A percentile compares a stretch with the other conserved stretches of the same genome.
phyloP scores from a whole-genome alignment of 2,329 filamentous ascomycete genomes.

The Bipolaris oryzae region DNA sequence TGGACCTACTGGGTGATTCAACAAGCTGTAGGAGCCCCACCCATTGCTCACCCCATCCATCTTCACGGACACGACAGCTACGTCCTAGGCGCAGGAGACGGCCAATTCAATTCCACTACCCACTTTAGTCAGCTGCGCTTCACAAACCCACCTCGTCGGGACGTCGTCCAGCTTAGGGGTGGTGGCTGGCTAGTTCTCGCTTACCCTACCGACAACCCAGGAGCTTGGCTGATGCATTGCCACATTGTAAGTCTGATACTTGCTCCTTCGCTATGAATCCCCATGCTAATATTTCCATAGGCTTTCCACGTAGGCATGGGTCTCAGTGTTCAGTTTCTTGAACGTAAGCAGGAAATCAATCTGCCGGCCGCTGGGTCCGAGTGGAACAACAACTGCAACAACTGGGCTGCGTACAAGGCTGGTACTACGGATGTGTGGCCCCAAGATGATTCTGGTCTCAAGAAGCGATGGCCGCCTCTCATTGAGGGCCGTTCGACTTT shows the following conservation, averaged over 20 bases:
- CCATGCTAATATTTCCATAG: background rate
- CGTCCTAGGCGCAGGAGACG: conserved; percentile 44
- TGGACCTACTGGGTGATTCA: conserved; percentile 59
- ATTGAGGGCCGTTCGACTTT: conserved; percentile 1
- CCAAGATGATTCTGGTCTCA: conserved; percentile 51
- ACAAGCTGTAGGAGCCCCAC: conserved; percentile 41
- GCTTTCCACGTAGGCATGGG: conserved; percentile 40
- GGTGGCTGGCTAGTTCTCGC: conserved; percentile 56
- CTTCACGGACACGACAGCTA: conserved; percentile 38
- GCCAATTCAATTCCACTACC: conserved; percentile 16
- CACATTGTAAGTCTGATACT: conserved; percentile 25
- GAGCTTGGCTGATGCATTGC: conserved; percentile 46
- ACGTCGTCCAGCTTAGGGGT: conserved; percentile 40
- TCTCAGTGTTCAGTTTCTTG: conserved; percentile 34
- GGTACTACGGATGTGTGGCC: conserved; percentile 34
- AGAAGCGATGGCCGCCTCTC: conserved; percentile 37
- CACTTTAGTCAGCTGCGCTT: conserved; percentile 39
- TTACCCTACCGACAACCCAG: conserved; percentile 59
- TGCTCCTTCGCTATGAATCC: background rate
- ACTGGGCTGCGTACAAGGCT: conserved; percentile 28
- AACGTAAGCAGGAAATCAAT: conserved; percentile 29
- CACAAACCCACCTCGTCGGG: conserved; percentile 44
- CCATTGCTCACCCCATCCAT: conserved; percentile 46
- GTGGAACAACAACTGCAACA: conserved; percentile 37
- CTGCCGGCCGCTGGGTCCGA: conserved; percentile 29